These are phyloP conservation scores for Metschnikowia colocasiae DNA, from an alignment of 805 yeast genomes.

Conservation along the genomic window DNA sequence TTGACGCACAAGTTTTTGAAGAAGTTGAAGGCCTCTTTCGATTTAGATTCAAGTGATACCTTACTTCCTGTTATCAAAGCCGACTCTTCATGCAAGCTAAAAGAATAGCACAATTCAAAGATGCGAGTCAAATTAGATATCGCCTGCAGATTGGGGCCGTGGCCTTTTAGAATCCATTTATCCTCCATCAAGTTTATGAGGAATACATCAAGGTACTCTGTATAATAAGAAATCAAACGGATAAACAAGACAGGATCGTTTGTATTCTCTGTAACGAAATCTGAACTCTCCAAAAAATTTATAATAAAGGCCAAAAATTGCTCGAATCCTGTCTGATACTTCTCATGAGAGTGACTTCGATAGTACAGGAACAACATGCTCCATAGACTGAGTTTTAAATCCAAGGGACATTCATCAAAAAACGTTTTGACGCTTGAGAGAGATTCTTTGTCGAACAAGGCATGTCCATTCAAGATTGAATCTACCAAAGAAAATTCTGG, in stretches of 20 bases:
- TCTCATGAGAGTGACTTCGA: slow-evolving; percentile 24
- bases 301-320: slow-evolving; percentile 46
- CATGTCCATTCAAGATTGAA: slow-evolving; percentile 15
- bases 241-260: slow-evolving; percentile 44
- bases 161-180: slow-evolving; percentile 33
- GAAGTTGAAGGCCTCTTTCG: slow-evolving; percentile 40
- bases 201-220: slow-evolving; percentile 44
- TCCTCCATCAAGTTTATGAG: slow-evolving; percentile 22
- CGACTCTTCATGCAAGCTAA: slow-evolving; percentile 52
- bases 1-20: slow-evolving; percentile 46
- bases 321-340: slow-evolving; percentile 49
- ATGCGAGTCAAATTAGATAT: slow-evolving; percentile 25
- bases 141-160: slow-evolving; percentile 6
- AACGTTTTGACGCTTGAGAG: slow-evolving; percentile 55
- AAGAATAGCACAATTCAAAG: slow-evolving; percentile 45
- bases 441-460: slow-evolving; percentile 20
- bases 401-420: slow-evolving; percentile 58
- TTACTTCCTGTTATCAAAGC: slow-evolving; percentile 34
- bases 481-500: slow-evolving; percentile 6
- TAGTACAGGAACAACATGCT: slow-evolving; percentile 61
- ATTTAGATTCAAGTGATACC: slow-evolving; percentile 41
- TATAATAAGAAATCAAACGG: slow-evolving; percentile 50
- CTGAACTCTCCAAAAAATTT: slow-evolving; percentile 25
- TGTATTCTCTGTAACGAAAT: slow-evolving; percentile 15
- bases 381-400: slow-evolving; percentile 73